Percentiles rank a stretch among this genome's conserved stretches.
Evolutionary conservation across 495 filamentous ascomycete species (phyloP).

Genomic region (Aspergillus coremiiformis): DNA sequence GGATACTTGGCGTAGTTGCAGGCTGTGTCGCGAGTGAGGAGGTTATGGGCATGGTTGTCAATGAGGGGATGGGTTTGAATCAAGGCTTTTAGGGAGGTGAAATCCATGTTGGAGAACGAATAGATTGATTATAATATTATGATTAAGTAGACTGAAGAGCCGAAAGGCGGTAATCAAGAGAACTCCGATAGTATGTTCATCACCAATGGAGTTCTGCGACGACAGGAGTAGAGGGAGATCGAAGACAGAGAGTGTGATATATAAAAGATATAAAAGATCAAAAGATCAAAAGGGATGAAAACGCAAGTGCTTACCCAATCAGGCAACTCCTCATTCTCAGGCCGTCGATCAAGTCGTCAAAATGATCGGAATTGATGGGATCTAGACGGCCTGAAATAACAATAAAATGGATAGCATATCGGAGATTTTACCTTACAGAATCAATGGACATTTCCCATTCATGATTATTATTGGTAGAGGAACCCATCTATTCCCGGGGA

Average conservation of each 20-base stretch:
- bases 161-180: not conserved
- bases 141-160: not conserved
- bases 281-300: not conserved
- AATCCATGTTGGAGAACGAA: conserved; percentile 18
- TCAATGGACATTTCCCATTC: no score
- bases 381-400: not conserved
- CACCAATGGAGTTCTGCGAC: not conserved
- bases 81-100: conserved; percentile 34
- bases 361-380: not conserved
- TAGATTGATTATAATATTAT: not conserved
- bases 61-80: conserved; percentile 70
- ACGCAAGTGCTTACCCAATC: conserved; percentile 7
- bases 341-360: not conserved
- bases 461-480: not conserved
- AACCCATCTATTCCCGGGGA: not conserved
- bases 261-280: not conserved
- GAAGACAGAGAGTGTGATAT: not conserved
- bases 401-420: no score
- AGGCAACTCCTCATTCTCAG: not conserved
- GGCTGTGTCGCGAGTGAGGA: conserved; percentile 42
- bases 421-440: not conserved
- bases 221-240: conserved; percentile 1
- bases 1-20: conserved; percentile 33
- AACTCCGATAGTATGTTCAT: not conserved
- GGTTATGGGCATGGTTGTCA: conserved; percentile 83